Conservation (phyloP, 495 filamentous ascomycete genomes). For the Cladorrhinum samala region DNA sequence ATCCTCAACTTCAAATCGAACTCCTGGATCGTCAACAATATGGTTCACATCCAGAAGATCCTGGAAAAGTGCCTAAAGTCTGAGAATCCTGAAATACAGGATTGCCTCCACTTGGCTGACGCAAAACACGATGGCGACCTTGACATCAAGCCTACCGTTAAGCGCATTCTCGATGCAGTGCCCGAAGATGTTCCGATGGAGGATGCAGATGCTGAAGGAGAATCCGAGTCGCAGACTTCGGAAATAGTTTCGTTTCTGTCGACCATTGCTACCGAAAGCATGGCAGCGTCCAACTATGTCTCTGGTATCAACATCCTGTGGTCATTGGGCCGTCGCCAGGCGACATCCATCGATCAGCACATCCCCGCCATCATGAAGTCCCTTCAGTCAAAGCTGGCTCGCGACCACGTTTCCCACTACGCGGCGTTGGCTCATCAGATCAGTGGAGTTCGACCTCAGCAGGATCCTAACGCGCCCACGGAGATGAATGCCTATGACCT, state of each 20-base stretch:
- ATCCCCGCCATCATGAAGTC: conserved; percentile 87
- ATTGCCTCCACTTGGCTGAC: conserved; percentile 71
- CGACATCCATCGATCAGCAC: conserved; percentile 81
- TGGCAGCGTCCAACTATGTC: conserved; percentile 71
- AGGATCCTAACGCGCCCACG: conserved; percentile 45
- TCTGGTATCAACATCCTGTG: conserved; percentile 87
- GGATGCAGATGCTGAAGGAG: conserved; percentile 81
- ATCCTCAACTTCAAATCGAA: conserved; percentile 79
- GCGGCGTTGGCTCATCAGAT: conserved; percentile 45
- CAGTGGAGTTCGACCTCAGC: conserved; percentile 28
- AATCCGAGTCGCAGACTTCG: conserved; percentile 58
- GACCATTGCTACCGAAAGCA: conserved; percentile 70
- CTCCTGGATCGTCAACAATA: conserved; percentile 78
- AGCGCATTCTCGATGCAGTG: conserved; percentile 80
- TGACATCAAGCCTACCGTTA: conserved; percentile 61
- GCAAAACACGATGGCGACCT: conserved; percentile 57
- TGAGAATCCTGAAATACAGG: conserved; percentile 84
- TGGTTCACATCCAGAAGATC: conserved; percentile 73
- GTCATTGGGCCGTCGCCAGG: conserved; percentile 78
- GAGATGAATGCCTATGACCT: conserved; percentile 68
- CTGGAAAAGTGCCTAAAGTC: conserved; percentile 84
- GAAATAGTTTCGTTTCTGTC: conserved; percentile 81
- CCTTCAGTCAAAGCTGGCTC: conserved; percentile 82
- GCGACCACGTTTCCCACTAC: conserved; percentile 83
- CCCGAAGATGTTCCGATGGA: conserved; percentile 84